phyloP scores from a whole-genome alignment of 352 stramenopile genomes.

The Phytophthora tubulina region DNA sequence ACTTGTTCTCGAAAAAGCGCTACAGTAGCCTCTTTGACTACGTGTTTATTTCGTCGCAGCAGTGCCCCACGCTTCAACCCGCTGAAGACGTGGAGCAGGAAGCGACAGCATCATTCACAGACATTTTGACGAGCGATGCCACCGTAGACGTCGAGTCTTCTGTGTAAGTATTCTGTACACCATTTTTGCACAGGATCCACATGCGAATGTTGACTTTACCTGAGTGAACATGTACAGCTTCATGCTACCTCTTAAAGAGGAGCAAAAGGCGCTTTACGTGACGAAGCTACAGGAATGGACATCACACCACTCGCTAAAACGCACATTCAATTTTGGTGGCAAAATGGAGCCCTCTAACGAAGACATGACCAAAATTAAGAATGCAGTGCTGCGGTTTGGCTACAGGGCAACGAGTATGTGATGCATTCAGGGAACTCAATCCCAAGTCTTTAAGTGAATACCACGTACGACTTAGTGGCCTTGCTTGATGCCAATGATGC shows the following conservation, averaged over 20 bases:
- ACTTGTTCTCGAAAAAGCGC: conserved; percentile 70
- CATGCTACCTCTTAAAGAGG: conserved; percentile 73
- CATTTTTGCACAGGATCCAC: background rate
- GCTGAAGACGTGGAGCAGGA: conserved; percentile 22
- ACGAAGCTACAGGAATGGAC: conserved; percentile 76
- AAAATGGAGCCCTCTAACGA: conserved; percentile 44
- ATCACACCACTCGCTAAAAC: conserved; percentile 40
- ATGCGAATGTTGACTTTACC: background rate
- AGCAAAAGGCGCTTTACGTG: conserved; percentile 75
- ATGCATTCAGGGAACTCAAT: too few relatives aligned
- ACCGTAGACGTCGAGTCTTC: conserved; percentile 77
- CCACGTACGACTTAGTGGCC: too few relatives aligned
- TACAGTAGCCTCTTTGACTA: conserved; percentile 73
- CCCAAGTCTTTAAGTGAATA: too few relatives aligned
- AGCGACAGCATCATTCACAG: conserved; percentile 37
- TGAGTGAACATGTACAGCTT: conserved; percentile 49
- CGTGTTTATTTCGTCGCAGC: conserved; percentile 73
- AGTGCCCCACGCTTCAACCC: conserved; percentile 61
- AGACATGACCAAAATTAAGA: conserved; percentile 66
- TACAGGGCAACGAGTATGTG: conserved; percentile 25
- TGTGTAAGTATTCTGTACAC: conserved; percentile 50
- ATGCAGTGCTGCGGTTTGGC: conserved; percentile 67
- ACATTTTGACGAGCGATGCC: conserved; percentile 53
- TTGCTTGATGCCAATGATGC: too few relatives aligned
- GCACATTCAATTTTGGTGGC: conserved; percentile 44